Evolutionary conservation across 345 rosid genomes (phyloP).

Genomic region (Camelina sativa): DNA sequence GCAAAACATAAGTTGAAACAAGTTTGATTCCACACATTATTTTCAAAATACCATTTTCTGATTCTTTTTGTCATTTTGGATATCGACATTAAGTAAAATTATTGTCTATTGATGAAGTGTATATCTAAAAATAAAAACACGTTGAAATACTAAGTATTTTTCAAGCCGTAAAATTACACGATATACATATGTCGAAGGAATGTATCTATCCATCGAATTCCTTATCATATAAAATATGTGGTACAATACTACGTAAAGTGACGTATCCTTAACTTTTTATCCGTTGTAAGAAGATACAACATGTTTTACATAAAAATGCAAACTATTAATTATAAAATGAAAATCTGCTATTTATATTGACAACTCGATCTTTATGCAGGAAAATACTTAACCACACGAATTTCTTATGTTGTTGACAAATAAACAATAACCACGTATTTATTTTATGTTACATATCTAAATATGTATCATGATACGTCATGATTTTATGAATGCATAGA

Average conservation of each 20-base stretch:
- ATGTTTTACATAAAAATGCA: not conserved
- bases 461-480: conserved; percentile 7
- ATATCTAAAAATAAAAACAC: too few relatives aligned
- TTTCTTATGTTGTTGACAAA: not conserved
- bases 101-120: too few relatives aligned
- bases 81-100: not conserved
- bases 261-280: not conserved
- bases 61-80: not conserved
- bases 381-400: not conserved
- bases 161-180: not conserved
- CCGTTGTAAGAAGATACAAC: not conserved
- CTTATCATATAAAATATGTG: too few relatives aligned
- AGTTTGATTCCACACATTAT: not conserved
- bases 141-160: too few relatives aligned
- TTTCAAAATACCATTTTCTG: not conserved
- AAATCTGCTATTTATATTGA: not conserved
- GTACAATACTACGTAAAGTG: too few relatives aligned
- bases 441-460: conserved; percentile 9
- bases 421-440: conserved; percentile 5
- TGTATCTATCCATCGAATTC: too few relatives aligned
- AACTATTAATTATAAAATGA: not conserved
- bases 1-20: not conserved
- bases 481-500: conserved; percentile 20
- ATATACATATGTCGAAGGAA: not conserved
- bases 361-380: not conserved